Evolutionary conservation across 768 basidiomycete genomes (phyloP).

Genomic region (Pleurotus tuber-regium): DNA sequence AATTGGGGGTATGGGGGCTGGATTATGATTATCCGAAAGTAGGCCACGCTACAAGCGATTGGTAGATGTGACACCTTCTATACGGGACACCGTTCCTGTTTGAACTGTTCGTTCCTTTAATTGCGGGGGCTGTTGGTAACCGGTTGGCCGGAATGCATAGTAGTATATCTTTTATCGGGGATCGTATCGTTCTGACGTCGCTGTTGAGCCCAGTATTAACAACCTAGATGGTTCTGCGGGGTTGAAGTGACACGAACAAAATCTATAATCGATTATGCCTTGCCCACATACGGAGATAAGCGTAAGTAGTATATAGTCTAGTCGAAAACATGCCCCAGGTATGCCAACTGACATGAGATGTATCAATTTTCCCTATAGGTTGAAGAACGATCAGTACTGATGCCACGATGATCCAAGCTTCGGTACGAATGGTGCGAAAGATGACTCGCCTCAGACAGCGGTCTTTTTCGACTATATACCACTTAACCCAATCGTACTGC

Average conservation of each 20-base stretch:
- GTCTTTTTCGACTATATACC: too few relatives aligned
- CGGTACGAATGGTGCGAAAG: neutral
- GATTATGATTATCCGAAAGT: neutral
- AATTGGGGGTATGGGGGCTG: neutral
- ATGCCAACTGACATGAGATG: too few relatives aligned
- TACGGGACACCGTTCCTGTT: neutral
- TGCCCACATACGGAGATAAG: neutral
- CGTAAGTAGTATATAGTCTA: neutral
- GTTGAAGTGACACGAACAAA: neutral
- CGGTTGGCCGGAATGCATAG: neutral
- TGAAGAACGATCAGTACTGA: neutral
- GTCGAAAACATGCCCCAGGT: too few relatives aligned
- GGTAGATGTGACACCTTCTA: neutral
- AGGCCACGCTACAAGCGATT: neutral
- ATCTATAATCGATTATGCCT: neutral
- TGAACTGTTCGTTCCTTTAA: too few relatives aligned
- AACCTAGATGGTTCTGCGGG: neutral
- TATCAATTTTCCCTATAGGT: conserved; percentile 1
- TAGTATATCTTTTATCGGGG: neutral
- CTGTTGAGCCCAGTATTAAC: neutral
- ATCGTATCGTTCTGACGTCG: neutral
- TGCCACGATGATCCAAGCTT: neutral
- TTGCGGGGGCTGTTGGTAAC: neutral
- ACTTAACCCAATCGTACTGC: too few relatives aligned
- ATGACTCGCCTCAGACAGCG: neutral